phyloP scores from a whole-genome alignment of 176 grass and related monocot species.

The Oryza nivara region DNA sequence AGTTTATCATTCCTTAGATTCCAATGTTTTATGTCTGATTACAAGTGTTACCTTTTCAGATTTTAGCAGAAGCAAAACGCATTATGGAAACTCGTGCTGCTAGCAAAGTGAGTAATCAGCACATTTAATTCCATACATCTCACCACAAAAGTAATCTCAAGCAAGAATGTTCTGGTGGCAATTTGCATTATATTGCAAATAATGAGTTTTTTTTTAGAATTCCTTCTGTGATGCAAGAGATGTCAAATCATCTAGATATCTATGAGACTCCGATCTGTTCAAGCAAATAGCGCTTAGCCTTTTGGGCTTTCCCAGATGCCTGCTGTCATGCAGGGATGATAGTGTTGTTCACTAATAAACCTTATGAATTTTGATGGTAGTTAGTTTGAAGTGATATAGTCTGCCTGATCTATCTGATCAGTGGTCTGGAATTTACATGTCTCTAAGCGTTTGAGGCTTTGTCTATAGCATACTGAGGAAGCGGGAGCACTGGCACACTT shows the following conservation, averaged over 20 bases:
- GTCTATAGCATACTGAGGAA: slow-evolving; percentile 60
- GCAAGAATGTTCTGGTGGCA: slow-evolving; percentile 8
- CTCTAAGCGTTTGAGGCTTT: slow-evolving; percentile 30
- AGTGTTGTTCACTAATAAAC: background rate
- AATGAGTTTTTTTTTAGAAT: background rate
- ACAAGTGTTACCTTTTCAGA: slow-evolving; percentile 53
- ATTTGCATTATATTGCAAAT: slow-evolving; percentile 5
- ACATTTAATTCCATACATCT: slow-evolving; percentile 15
- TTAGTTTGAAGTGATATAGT: slow-evolving; percentile 11
- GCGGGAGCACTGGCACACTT: slow-evolving; percentile 46
- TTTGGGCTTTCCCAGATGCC: background rate
- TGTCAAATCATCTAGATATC: slow-evolving; percentile 4
- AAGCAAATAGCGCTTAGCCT: slow-evolving; percentile 21
- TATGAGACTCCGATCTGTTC: background rate
- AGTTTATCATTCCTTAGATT: slow-evolving; percentile 21
- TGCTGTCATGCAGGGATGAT: background rate
- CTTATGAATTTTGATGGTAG: background rate
- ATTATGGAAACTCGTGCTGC: slow-evolving; percentile 87
- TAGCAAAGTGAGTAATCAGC: slow-evolving; percentile 74
- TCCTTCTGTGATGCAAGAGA: background rate
- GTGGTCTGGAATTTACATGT: slow-evolving; percentile 26
- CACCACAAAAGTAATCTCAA: slow-evolving; percentile 10
- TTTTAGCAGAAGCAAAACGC: slow-evolving; percentile 88
- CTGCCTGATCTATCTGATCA: slow-evolving; percentile 5
- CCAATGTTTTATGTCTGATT: slow-evolving; percentile 19